A percentile compares a stretch with the other conserved stretches of the same genome.
Conservation (phyloP, 192 early-diverging fungal genomes). For the Gamsiella multidivaricata region DNA sequence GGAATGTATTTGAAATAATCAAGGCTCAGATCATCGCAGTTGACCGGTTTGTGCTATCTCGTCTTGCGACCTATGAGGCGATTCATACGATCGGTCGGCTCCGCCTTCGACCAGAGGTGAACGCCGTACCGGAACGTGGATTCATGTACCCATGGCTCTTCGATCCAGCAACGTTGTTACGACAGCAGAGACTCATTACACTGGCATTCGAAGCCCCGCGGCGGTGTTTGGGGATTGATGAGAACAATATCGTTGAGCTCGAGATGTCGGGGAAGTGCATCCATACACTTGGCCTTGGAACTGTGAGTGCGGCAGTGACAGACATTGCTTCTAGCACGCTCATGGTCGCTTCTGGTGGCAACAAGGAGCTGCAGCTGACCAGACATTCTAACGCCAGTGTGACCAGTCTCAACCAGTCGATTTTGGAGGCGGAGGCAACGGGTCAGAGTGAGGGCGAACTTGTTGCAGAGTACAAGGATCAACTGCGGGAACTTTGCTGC, state of each 20-base stretch:
- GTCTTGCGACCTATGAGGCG: constrained; percentile 66
- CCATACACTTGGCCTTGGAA: constrained; percentile 31
- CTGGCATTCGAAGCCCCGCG: constrained; percentile 38
- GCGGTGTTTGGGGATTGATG: not conserved
- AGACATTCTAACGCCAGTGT: constrained; percentile 38
- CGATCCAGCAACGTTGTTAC: constrained; percentile 37
- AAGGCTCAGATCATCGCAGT: constrained; percentile 36
- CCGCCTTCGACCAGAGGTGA: constrained; percentile 16
- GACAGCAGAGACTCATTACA: constrained; percentile 47
- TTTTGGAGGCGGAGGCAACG: constrained; percentile 22
- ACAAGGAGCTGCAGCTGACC: constrained; percentile 13
- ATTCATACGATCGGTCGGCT: constrained; percentile 59
- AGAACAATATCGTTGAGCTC: not conserved
- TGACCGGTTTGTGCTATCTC: constrained; percentile 59
- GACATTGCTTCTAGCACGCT: not conserved
- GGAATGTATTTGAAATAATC: constrained; percentile 33
- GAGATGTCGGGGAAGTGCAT: constrained; percentile 14
- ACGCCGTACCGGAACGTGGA: constrained; percentile 15
- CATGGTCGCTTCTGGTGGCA: not conserved
- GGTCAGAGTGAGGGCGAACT: constrained; percentile 18
- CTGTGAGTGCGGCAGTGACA: not conserved
- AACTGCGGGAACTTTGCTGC: constrained; percentile 38
- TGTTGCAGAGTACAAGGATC: constrained; percentile 37
- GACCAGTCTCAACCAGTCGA: constrained; percentile 33
- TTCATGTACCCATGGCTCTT: constrained; percentile 54